Evolutionary conservation across 352 stramenopile genomes (phyloP), one percentile per base, ranked within the genome.

Genomic region (Globisporangium uncinulatum): DNA sequence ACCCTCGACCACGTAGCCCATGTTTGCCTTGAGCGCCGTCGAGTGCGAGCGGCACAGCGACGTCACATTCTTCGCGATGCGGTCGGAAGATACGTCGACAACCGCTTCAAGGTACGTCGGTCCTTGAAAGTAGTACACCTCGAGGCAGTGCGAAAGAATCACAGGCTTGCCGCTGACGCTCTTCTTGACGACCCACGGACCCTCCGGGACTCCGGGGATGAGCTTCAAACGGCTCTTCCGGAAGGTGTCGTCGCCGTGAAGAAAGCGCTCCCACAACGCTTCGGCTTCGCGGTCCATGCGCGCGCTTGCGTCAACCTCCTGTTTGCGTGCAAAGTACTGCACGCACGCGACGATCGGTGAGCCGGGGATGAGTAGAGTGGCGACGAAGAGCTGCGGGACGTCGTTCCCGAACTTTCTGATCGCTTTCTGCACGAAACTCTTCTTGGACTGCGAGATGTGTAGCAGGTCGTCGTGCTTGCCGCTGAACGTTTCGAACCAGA

Each of bases 401-500:
- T 88, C 69, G 55, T 70, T 81, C 34, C 78, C 79, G 45, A 71
- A 90, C 57, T 89, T 84, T 9, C 74, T 67, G 51, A 83, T 36
- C 31, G 78, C 79, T 34, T 75, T 82, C 49, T 82, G 70, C 6
- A 73, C 71, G 57, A 92, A 89, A 50, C 79, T 89, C 62, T 89
- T 86, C 29, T 71, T 78, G 48, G 72, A 82, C 57, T 83, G 69
- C 10, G 63, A 79, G 15, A 91, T 74, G 58, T 92, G 77, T 29
- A 89, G 66, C 32, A 94, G 63, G 29, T 88, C 74, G 13, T 79
- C 67, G 41, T 83, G 68, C 20, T 86, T 74, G 44, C 83, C 80
- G 51, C 73, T 78, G 54, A 94, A 88, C 34, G 88, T 59, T 51
- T 94, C 83, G 51, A 94, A 88, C 83, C 83, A 94, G 44, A 94